Conservation (phyloP, 2,329 filamentous ascomycete genomes). For the Dactylellina parvicollis region DNA sequence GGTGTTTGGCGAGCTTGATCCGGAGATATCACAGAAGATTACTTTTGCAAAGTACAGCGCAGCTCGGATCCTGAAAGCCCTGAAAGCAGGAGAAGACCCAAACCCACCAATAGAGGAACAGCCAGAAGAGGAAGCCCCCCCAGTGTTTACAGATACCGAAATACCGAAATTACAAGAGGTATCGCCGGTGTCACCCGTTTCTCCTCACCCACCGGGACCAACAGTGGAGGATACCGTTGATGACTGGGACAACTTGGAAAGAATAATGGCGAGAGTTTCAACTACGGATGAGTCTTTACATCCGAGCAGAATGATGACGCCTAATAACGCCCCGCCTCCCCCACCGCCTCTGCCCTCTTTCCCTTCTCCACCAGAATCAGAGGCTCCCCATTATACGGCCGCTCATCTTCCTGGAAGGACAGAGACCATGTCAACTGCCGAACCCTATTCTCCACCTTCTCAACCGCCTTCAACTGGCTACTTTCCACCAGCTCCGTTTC, state of each 20-base stretch:
- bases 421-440: slow-evolving; percentile 58
- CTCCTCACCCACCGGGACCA: slow-evolving; percentile 59
- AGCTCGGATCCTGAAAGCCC: slow-evolving; percentile 85
- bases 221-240: slow-evolving; percentile 69
- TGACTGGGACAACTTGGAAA: slow-evolving; percentile 60
- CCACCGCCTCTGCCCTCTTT: slow-evolving; percentile 59
- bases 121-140: slow-evolving; percentile 63
- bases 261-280: slow-evolving; percentile 64
- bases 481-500: slow-evolving; percentile 53
- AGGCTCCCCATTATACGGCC: slow-evolving; percentile 31
- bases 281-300: slow-evolving; percentile 66
- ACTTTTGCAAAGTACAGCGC: slow-evolving; percentile 98
- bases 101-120: slow-evolving; percentile 69
- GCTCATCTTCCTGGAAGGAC: slow-evolving; percentile 35
- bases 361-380: slow-evolving; percentile 58
- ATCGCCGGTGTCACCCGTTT: slow-evolving; percentile 44
- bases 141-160: slow-evolving; percentile 67
- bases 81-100: slow-evolving; percentile 89
- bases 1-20: slow-evolving; percentile 63
- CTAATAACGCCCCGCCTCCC: slow-evolving; percentile 56
- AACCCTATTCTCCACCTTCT: slow-evolving; percentile 62
- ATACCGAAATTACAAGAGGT: slow-evolving; percentile 59
- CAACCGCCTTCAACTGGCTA: slow-evolving; percentile 56
- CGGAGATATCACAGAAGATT: slow-evolving; percentile 74
- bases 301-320: slow-evolving; percentile 59